Evolutionary conservation across 306 rosid genomes (phyloP).

Genomic region (Dalbergia cultrata): DNA sequence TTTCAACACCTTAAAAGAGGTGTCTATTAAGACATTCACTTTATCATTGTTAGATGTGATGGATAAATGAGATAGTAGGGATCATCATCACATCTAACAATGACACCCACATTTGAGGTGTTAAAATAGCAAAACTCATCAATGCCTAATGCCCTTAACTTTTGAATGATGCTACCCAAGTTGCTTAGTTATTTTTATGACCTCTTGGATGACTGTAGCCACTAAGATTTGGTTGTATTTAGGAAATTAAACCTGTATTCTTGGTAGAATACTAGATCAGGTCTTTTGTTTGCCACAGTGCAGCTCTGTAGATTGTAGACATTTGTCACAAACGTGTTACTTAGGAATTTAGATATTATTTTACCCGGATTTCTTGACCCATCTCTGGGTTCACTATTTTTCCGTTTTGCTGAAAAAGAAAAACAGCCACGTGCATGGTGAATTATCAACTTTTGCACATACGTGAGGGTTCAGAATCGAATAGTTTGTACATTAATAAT

Average conservation of each 20-base stretch:
- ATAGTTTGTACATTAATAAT: too few relatives aligned
- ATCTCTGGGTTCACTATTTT: background rate
- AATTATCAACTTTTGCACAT: background rate
- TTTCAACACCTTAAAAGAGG: too few relatives aligned
- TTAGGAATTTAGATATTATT: background rate
- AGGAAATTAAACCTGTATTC: conserved; percentile 40
- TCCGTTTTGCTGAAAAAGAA: too few relatives aligned
- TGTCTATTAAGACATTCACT: too few relatives aligned
- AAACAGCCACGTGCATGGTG: background rate
- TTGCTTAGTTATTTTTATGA: conserved; percentile 46
- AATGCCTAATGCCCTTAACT: conserved; percentile 34
- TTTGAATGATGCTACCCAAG: conserved; percentile 29
- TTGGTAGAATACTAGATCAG: conserved; percentile 54
- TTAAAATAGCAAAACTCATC: too few relatives aligned
- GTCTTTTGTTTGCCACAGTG: conserved; percentile 47
- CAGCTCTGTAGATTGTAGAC: conserved; percentile 50
- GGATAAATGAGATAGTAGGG: too few relatives aligned
- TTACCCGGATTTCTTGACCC: background rate
- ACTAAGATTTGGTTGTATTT: conserved; percentile 52
- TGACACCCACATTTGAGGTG: too few relatives aligned
- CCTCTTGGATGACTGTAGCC: conserved; percentile 57
- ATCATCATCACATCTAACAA: too few relatives aligned
- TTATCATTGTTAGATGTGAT: too few relatives aligned
- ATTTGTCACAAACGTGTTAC: conserved; percentile 28
- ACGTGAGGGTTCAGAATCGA: too few relatives aligned